Evolutionary conservation across 2,329 filamentous ascomycete species (phyloP).

Genomic region (Mycosphaerella sp.): DNA sequence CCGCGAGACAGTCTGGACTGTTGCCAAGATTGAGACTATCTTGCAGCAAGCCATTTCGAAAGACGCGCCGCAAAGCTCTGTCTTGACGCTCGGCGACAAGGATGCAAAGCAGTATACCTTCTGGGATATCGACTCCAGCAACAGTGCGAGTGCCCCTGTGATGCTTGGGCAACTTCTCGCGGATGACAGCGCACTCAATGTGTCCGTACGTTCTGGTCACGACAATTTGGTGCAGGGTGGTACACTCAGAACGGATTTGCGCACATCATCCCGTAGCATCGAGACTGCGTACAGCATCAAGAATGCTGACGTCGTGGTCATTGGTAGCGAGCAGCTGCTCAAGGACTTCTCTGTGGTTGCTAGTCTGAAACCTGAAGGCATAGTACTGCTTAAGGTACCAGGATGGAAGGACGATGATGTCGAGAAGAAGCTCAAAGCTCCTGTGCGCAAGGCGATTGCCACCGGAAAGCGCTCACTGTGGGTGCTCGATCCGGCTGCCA

Average conservation of each 20-base stretch:
- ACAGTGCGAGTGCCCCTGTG: constrained; percentile 58
- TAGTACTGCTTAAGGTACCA: constrained; percentile 56
- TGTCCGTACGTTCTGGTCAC: constrained; percentile 53
- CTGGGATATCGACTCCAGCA: constrained; percentile 80
- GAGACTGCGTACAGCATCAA: constrained; percentile 78
- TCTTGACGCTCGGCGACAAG: constrained; percentile 39
- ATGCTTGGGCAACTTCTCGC: constrained; percentile 56
- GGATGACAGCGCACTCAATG: constrained; percentile 55
- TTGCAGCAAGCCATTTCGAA: constrained; percentile 44
- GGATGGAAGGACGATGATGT: constrained; percentile 80
- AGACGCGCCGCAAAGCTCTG: constrained; percentile 27
- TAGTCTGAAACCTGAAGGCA: constrained; percentile 37
- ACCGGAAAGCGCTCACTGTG: constrained; percentile 66
- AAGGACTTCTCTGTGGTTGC: constrained; percentile 64
- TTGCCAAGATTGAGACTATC: constrained; percentile 46
- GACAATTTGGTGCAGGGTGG: constrained; percentile 68
- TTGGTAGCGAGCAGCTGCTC: constrained; percentile 74
- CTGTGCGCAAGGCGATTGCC: constrained; percentile 64
- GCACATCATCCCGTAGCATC: constrained; percentile 73
- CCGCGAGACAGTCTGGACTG: constrained; percentile 60
- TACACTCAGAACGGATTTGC: constrained; percentile 74
- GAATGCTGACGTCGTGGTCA: constrained; percentile 69
- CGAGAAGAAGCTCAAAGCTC: constrained; percentile 73
- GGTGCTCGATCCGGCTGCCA: constrained; percentile 65
- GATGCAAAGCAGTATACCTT: constrained; percentile 80